Base-by-base conservation (phyloP, 768 basidiomycete species). In the Suillus subluteus region DNA sequence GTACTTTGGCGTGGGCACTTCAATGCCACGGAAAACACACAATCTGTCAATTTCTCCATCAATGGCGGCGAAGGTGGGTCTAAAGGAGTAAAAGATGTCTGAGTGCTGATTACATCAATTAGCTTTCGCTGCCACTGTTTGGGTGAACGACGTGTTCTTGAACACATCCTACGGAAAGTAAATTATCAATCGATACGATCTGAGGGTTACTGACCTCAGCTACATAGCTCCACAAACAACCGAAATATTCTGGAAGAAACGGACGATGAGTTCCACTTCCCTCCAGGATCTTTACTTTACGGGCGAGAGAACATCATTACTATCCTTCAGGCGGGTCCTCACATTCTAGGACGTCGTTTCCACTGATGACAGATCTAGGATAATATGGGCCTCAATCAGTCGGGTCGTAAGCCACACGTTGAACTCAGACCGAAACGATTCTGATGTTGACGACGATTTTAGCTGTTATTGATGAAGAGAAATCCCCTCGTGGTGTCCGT, bases 1-100 rank as follows among this genome's bases (percentile, higher is more conserved):
- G 89, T 94, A 35, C 79, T 95, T 16, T 95, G 91, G 91, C 84
- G 91, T 41, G 94, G 94, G 1, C 90, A 94, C 75, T 95, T 95
- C 77, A 82, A 75, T 16, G 86, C 85, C 1, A 87, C 84, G 0
- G 87, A 88, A 13, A 71, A 73, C 2, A 88, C 89, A 72, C 86
- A 82, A 72, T 88, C 83, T 41, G 86, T 90, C 32, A 91, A 91
- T 67, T 78, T 95, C 15, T 90, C 89, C 1, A 90, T 95, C 72
- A 93, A 94, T 68, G 94, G 93, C 8, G 91, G 93, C 15, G 83
- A 86, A 83, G 91, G 91, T 89, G 65, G 21, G 76, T 68, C 50
- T 9, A 40, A 62, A 21, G 30, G 30, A 54, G 30, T 30, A 32
- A 32, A 30, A 54, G 62, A 11, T 64, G 43, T 13, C 15, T 15